Evolutionary conservation across 2,329 filamentous ascomycete species (phyloP).

Genomic region (Ophiostoma populinum): DNA sequence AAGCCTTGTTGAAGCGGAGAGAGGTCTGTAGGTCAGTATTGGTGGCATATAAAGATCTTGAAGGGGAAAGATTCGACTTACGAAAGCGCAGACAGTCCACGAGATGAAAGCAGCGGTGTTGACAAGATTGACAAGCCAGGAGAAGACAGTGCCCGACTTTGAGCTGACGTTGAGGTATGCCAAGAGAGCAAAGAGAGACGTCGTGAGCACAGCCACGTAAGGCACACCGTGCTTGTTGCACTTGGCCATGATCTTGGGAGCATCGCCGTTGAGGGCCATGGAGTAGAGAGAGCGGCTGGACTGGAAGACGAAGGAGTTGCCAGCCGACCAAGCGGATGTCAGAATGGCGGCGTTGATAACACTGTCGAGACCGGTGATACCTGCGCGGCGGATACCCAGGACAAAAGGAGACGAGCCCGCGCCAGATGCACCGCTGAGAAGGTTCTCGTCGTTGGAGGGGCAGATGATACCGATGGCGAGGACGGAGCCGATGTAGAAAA

Average conservation of each 20-base stretch:
- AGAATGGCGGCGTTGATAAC: conserved; percentile 42
- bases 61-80: no score
- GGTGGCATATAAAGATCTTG: no score
- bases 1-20: no score
- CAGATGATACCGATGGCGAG: conserved; percentile 63
- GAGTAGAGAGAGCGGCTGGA: conserved; percentile 24
- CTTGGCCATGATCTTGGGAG: conserved; percentile 19
- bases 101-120: conserved; percentile 25
- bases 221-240: conserved; percentile 21
- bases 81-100: conserved; percentile 23
- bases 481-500: conserved; percentile 64
- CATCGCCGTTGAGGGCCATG: conserved; percentile 22
- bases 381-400: conserved; percentile 33
- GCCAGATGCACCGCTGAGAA: conserved; percentile 4
- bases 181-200: conserved; percentile 6
- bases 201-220: conserved; percentile 18
- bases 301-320: conserved; percentile 38
- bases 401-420: conserved; percentile 29
- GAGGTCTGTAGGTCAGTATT: no score
- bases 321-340: conserved; percentile 37
- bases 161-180: not conserved
- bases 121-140: conserved; percentile 23
- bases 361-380: conserved; percentile 32
- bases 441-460: conserved; percentile 26
- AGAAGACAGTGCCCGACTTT: conserved; percentile 15